Percentiles rank a stretch among this genome's conserved stretches.
phyloP scores from a whole-genome alignment of 495 filamentous ascomycete species.

The Aspergillus nanangensis region DNA sequence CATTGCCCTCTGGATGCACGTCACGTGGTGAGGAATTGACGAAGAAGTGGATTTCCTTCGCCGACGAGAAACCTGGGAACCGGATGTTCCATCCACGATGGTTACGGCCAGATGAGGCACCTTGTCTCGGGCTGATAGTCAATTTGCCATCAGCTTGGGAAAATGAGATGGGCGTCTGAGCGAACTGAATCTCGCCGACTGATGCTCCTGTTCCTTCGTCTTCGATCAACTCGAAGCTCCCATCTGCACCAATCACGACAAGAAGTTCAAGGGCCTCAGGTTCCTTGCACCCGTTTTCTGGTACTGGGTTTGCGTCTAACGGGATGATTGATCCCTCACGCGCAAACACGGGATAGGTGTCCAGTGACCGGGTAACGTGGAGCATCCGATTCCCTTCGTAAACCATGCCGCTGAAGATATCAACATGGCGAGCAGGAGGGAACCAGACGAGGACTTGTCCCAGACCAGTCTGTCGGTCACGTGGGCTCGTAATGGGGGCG shows the following conservation, averaged over 20 bases:
- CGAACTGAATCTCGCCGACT: conserved; percentile 4
- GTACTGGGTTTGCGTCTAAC: conserved; percentile 30
- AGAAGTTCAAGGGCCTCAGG: conserved; percentile 39
- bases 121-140: too few relatives aligned
- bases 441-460: conserved; percentile 46
- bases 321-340: conserved; percentile 52
- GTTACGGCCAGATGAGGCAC: too few relatives aligned
- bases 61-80: too few relatives aligned
- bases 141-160: conserved; percentile 1
- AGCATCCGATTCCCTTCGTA: conserved; percentile 50
- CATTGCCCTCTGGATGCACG: too few relatives aligned
- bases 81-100: too few relatives aligned
- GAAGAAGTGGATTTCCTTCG: too few relatives aligned
- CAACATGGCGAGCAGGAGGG: conserved; percentile 39
- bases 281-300: conserved; percentile 36
- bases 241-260: conserved; percentile 50
- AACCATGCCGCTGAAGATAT: conserved; percentile 46
- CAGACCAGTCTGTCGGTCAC: conserved; percentile 30
- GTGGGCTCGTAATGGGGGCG: conserved; percentile 44
- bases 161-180: not conserved
- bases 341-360: conserved; percentile 46
- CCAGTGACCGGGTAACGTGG: conserved; percentile 36
- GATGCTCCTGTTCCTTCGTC: conserved; percentile 15
- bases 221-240: conserved; percentile 36
- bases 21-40: too few relatives aligned